Evolutionary conservation across 2,329 filamentous ascomycete genomes (phyloP), one percentile per base, ranked within the genome.

Genomic region (Mollisiaceae sp.): DNA sequence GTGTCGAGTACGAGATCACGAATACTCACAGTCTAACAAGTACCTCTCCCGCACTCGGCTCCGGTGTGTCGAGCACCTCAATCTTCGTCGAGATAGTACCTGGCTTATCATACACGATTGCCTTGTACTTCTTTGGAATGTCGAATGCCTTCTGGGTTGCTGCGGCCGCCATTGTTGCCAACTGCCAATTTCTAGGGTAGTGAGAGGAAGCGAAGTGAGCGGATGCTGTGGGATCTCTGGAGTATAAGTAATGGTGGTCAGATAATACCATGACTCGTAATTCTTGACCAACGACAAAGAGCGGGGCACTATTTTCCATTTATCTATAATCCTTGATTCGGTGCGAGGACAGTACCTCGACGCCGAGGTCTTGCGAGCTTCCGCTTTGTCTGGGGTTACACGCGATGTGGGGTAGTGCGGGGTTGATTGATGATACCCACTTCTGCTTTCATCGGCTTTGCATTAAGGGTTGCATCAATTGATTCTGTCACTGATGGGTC

Each of bases 61-160:
- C 86, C 2, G 88, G 88, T 45, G 86, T 87, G 69, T 90, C 86
- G 57, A 90, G 76, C 65, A 86, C 85, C 65, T 85, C 83, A 56
- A 90, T 78, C 75, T 89, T 88, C 8, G 87, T 89, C 2, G 86
- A 89, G 66, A 90, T 82, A 2, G 80, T 83, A 58, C 88, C 88
- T 0, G 88, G 88, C 72, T 87, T 83, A 77, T 90, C 87, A 73
- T 89, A 91, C 64, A 91, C 79, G 65, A 79, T 77, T 43, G 87
- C 88, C 77, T 89, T 90, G 76, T 89, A 85, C 67, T 84, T 88
- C 72, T 83, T 82, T 4, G 88, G 82, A 27, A 85, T 79, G 38
- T 81, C 77, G 41, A 77, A 75, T 2, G 63, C 69, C 47, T 73
- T 60, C 38, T 65, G 20, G 18, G 66, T 68, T 22, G 62, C 65